These are phyloP conservation scores for Claviceps fusiformis DNA, from an alignment of 2,329 filamentous ascomycete genomes.

Conservation along the genomic window DNA sequence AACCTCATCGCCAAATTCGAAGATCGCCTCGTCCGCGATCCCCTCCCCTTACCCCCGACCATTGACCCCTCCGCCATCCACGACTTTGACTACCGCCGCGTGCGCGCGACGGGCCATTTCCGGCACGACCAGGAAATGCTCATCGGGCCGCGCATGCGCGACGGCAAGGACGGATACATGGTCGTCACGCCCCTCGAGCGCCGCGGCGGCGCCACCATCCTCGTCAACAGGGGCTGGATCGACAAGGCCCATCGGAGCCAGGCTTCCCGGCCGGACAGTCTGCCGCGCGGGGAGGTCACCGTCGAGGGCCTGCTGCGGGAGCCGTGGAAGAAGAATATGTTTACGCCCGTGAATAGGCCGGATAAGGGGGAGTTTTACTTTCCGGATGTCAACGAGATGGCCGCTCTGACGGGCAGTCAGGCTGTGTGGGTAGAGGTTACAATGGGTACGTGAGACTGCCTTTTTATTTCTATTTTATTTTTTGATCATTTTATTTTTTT, in stretches of 20 bases:
- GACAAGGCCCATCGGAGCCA: constrained; percentile 58
- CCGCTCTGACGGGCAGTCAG: constrained; percentile 64
- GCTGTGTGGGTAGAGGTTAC: constrained; percentile 93
- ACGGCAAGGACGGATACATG: constrained; percentile 81
- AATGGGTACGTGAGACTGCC: constrained; percentile 48
- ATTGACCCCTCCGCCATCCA: constrained; percentile 69
- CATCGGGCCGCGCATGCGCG: constrained; percentile 75
- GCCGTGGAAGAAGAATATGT: constrained; percentile 96
- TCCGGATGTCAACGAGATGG: constrained; percentile 88
- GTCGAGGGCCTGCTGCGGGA: constrained; percentile 76
- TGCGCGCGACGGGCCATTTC: constrained; percentile 59
- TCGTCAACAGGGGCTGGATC: constrained; percentile 91
- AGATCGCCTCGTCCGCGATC: constrained; percentile 75
- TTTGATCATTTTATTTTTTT: not conserved
- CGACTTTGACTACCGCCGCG: constrained; percentile 85
- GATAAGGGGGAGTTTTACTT: constrained; percentile 85
- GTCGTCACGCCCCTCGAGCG: constrained; percentile 86
- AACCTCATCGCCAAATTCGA: constrained; percentile 84
- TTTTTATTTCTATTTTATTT: no score
- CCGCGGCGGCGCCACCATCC: constrained; percentile 50
- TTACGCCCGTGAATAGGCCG: constrained; percentile 81
- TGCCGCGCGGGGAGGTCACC: constrained; percentile 58
- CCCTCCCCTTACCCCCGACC: constrained; percentile 70
- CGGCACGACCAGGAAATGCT: constrained; percentile 94
- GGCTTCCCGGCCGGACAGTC: constrained; percentile 46